Base-by-base conservation (phyloP, 163 green algal genomes). In the Smithsoniella earleae region DNA sequence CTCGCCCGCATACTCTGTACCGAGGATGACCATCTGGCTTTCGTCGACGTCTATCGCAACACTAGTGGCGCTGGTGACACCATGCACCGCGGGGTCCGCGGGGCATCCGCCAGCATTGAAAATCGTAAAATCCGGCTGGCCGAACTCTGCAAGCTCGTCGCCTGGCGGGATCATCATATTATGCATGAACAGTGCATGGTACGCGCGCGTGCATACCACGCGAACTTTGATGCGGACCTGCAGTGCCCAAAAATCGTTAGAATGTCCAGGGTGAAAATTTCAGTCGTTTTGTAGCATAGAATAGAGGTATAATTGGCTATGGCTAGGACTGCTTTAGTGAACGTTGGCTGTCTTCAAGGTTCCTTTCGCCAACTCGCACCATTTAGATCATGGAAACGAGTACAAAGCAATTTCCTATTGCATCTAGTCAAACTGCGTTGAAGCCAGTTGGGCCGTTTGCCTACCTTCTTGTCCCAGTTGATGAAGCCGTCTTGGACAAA, bases 1-100 rank as follows among this genome's bases (percentile, higher is more conserved):
- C 69, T 87, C 78, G 1, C 81, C 81, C 6, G 81, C 81, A 46
- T 86, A 86, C 62, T 84, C 36, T 46, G 81, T 84, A 28, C 81
- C 81, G n/a, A 82, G 52, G 49, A 87, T 82, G 28, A 86, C 66
- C 78, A 86, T 77, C 78, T 87, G 78, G 8, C 45, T 49, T 5
- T 62, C 16, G 63, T 78, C 43, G 8, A 86, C 28, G 46, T 85
- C 62, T 10, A 86, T 76, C 3, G 40, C 74, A 4, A 86, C 81
- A 20, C 54, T 74, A 1, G 81, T 82, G 37, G 27, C 28, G 16
- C 77, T 82, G 46, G 16, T 16, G 72, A 83, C 43, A 25, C 74
- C 27, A 66, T 38, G 55, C 30, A 78, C 27, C 13, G 22, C 30
- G 74, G 31, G 72, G 76, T 66, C 64, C 25, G 75, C 83, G 73